These are phyloP conservation scores for Amanita subjunquillea DNA, from an alignment of 768 basidiomycete genomes.

Conservation along the genomic window DNA sequence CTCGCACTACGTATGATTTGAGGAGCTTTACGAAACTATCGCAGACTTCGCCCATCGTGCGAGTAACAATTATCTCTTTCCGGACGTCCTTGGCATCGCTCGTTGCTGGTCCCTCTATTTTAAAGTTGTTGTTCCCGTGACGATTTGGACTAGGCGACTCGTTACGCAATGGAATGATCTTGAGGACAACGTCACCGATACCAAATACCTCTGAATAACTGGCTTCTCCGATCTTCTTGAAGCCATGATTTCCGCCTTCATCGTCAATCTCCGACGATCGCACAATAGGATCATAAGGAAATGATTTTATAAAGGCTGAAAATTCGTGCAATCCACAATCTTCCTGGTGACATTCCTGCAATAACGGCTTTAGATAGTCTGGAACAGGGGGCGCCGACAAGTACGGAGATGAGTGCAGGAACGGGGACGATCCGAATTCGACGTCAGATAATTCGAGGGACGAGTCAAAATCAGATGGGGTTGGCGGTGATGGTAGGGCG, in stretches of 20 bases:
- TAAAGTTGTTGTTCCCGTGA: constrained; percentile 11
- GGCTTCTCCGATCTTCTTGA: constrained; percentile 91
- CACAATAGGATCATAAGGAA: constrained; percentile 65
- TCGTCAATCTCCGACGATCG: constrained; percentile 13
- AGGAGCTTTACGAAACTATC: constrained; percentile 72
- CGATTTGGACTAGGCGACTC: constrained; percentile 21
- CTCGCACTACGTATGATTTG: constrained; percentile 80
- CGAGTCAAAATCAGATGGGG: constrained; percentile 44
- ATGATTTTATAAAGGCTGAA: constrained; percentile 73
- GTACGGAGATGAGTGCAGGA: constrained; percentile 11
- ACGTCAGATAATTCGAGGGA: constrained; percentile 40
- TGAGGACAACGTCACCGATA: constrained; percentile 81
- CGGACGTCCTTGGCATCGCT: constrained; percentile 68
- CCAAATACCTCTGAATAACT: constrained; percentile 96
- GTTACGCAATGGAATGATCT: constrained; percentile 70
- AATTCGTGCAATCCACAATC: constrained; percentile 60
- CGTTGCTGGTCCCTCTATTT: constrained; percentile 52
- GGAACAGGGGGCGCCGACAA: constrained; percentile 27
- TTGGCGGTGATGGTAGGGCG: constrained; percentile 38
- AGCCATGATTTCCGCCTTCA: constrained; percentile 20
- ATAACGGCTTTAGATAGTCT: constrained; percentile 47
- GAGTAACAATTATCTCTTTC: constrained; percentile 72
- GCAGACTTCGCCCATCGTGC: constrained; percentile 67
- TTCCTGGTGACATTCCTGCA: constrained; percentile 64
- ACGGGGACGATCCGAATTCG: constrained; percentile 19